These are phyloP conservation scores for Hypomontagnella monticulosa DNA, from an alignment of 495 filamentous ascomycete species.

Conservation along the genomic window DNA sequence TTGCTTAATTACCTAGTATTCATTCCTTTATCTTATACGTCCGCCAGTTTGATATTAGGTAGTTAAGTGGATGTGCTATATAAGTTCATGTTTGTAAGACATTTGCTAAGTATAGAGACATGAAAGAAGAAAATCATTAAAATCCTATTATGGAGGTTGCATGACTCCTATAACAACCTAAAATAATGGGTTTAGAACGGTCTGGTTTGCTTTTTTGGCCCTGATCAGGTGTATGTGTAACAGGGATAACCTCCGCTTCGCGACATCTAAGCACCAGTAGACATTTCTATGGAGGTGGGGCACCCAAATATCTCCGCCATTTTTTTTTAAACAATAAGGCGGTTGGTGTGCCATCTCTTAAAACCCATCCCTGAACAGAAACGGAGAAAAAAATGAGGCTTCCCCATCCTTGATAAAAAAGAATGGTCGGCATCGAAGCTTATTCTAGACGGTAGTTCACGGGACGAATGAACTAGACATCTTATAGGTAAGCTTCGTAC, in stretches of 20 bases:
- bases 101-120: too few species aligned
- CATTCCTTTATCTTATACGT: too few species aligned
- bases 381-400: slow-evolving; percentile 27
- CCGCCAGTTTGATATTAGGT: too few species aligned
- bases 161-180: not conserved
- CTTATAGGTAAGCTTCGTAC: slow-evolving; percentile 19
- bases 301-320: slow-evolving; percentile 4
- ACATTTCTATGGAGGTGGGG: slow-evolving; percentile 24
- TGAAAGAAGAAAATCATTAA: too few species aligned
- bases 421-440: slow-evolving; percentile 4
- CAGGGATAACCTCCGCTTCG: slow-evolving; percentile 17
- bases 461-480: slow-evolving; percentile 8
- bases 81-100: too few species aligned
- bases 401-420: slow-evolving; percentile 13
- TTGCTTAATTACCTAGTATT: too few species aligned
- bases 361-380: slow-evolving; percentile 3
- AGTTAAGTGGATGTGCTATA: too few species aligned
- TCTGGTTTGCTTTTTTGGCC: slow-evolving; percentile 20
- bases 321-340: slow-evolving; percentile 26
- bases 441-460: slow-evolving; percentile 2
- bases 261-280: slow-evolving; percentile 17
- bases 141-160: too few species aligned
- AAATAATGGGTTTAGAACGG: slow-evolving; percentile 5
- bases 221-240: slow-evolving; percentile 25
- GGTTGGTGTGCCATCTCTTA: slow-evolving; percentile 6